phyloP scores from a whole-genome alignment of 169 alveolate genomes.

The Theileria equi region DNA sequence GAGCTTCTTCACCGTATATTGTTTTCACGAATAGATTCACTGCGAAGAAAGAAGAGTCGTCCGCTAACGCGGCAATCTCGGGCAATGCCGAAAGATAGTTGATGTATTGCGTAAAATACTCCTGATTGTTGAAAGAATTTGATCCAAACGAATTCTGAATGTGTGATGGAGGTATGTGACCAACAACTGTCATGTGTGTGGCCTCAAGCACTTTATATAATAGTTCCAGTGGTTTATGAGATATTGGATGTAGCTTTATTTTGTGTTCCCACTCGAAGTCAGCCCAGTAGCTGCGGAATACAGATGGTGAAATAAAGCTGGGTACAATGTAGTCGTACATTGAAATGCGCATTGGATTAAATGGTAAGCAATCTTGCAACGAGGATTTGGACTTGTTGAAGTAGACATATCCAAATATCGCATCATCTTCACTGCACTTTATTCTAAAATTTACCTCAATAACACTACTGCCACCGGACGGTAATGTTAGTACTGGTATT shows the following conservation, averaged over 20 bases:
- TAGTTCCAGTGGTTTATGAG: constrained; percentile 32
- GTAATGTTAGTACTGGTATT: constrained; percentile 80
- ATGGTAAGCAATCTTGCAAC: constrained; percentile 74
- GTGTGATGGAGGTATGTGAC: constrained; percentile 29
- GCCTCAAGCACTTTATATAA: neutral
- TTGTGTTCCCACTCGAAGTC: constrained; percentile 95
- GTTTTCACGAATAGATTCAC: constrained; percentile 87
- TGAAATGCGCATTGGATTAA: constrained; percentile 85
- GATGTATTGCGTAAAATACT: constrained; percentile 48
- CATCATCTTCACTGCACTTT: constrained; percentile 84
- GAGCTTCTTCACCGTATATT: constrained; percentile 88
- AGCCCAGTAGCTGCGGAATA: constrained; percentile 91
- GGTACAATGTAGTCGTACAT: constrained; percentile 85
- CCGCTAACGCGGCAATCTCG: constrained; percentile 35
- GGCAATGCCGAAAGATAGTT: constrained; percentile 46
- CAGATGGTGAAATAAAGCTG: constrained; percentile 80
- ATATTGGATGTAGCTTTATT: constrained; percentile 65
- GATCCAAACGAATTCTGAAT: constrained; percentile 39
- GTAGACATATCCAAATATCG: constrained; percentile 90
- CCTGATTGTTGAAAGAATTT: constrained; percentile 32
- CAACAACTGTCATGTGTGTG: constrained; percentile 54
- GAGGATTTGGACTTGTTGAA: constrained; percentile 78
- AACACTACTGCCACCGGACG: constrained; percentile 72
- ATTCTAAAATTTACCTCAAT: constrained; percentile 79
- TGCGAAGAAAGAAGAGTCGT: constrained; percentile 81